Percentiles rank a stretch among this genome's conserved stretches.
Conservation (phyloP, 805 yeast species). For the Suhomyces pyralidae region DNA sequence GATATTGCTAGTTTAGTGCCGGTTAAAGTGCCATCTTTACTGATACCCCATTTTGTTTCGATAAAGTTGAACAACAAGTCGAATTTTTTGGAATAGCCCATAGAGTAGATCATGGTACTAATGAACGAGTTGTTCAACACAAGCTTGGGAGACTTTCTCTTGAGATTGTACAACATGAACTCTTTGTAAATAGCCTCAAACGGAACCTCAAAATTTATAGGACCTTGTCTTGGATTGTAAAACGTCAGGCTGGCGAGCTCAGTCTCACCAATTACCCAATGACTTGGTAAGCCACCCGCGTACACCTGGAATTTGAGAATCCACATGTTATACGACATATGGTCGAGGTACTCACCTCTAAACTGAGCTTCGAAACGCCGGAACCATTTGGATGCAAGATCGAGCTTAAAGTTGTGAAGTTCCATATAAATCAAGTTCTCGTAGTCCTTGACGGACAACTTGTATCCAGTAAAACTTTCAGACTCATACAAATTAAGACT, state of each 20-base stretch:
- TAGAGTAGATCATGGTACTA: constrained; percentile 29
- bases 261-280: constrained; percentile 27
- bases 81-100: constrained; percentile 26
- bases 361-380: constrained; percentile 27
- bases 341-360: constrained; percentile 9
- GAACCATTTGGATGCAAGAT: constrained; percentile 41
- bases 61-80: constrained; percentile 23
- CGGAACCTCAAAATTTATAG: constrained; percentile 14
- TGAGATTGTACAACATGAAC: constrained; percentile 13
- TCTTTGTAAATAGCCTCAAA: constrained; percentile 25
- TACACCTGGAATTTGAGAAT: constrained; percentile 28
- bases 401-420: constrained; percentile 32
- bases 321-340: constrained; percentile 37
- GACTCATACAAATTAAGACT: constrained; percentile 16
- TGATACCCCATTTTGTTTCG: constrained; percentile 32
- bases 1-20: constrained; percentile 4
- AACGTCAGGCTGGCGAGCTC: constrained; percentile 13
- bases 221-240: constrained; percentile 19
- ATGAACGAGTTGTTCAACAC: constrained; percentile 21
- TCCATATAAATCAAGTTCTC: constrained; percentile 39
- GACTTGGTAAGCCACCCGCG: constrained; percentile 29
- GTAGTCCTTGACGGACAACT: constrained; percentile 26
- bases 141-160: constrained; percentile 3
- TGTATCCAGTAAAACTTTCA: constrained; percentile 11
- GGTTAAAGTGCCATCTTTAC: constrained; percentile 18